These are phyloP conservation scores for Stemphylium vesicarium DNA, from an alignment of 2,329 filamentous ascomycete species.

Conservation along the genomic window DNA sequence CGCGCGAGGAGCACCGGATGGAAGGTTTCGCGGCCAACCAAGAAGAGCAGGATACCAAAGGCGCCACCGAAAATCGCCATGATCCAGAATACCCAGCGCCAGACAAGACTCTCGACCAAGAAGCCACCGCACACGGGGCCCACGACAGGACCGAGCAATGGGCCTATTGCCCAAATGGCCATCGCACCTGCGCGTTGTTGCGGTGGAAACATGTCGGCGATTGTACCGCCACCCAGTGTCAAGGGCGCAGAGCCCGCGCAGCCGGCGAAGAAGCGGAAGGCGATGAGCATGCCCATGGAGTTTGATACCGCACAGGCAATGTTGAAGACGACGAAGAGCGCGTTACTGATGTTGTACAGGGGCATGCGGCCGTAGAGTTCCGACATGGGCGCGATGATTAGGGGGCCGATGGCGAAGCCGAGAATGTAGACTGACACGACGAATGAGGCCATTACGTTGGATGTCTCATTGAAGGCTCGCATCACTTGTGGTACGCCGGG, in stretches of 20 bases:
- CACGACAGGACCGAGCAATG: conserved; percentile 46
- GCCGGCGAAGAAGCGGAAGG: conserved; percentile 47
- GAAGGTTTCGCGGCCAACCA: conserved; percentile 57
- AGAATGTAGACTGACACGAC: conserved; percentile 50
- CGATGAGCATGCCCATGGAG: conserved; percentile 48
- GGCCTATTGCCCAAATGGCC: conserved; percentile 47
- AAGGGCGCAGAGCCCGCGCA: conserved; percentile 42
- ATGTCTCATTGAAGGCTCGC: conserved; percentile 37
- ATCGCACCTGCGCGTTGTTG: conserved; percentile 46
- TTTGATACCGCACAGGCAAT: conserved; percentile 48
- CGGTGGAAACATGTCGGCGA: conserved; percentile 46
- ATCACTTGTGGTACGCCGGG: conserved; percentile 65
- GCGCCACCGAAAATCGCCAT: conserved; percentile 42
- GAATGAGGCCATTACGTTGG: conserved; percentile 42
- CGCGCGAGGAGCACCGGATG: conserved; percentile 54
- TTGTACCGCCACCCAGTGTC: conserved; percentile 46
- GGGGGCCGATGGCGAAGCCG: conserved; percentile 48
- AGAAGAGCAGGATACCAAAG: conserved; percentile 47
- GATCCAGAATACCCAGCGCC: conserved; percentile 49
- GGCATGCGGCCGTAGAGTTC: conserved; percentile 45
- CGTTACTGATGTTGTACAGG: conserved; percentile 48
- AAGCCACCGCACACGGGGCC: conserved; percentile 46
- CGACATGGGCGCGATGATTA: conserved; percentile 47
- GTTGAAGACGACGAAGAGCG: conserved; percentile 61
- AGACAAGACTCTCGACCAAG: conserved; percentile 40